These are phyloP conservation scores for Mycena galopus DNA, from an alignment of 768 basidiomycete species.

Conservation along the genomic window DNA sequence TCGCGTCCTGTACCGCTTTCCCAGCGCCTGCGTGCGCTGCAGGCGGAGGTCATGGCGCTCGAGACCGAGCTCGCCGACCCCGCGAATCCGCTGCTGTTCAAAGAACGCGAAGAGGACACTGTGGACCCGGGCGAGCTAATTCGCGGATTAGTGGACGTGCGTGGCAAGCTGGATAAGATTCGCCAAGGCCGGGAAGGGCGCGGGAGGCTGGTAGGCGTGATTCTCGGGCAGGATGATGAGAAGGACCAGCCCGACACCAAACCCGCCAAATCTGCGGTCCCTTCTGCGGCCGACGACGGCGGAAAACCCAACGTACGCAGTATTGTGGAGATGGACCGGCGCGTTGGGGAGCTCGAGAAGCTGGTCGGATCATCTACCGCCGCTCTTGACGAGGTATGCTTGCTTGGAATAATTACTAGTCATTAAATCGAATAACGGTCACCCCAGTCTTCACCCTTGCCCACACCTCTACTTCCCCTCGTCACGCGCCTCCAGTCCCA, in stretches of 20 bases:
- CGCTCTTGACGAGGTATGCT: conserved; percentile 83
- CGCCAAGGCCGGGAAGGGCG: conserved; percentile 75
- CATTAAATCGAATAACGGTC: neutral
- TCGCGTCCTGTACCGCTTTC: conserved; percentile 63
- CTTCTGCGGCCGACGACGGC: conserved; percentile 29
- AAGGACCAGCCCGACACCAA: conserved; percentile 17
- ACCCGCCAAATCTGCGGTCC: neutral
- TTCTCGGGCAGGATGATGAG: conserved; percentile 55
- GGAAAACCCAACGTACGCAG: conserved; percentile 58
- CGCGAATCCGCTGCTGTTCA: conserved; percentile 74
- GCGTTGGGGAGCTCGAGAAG: conserved; percentile 87
- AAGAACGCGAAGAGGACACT: conserved; percentile 69
- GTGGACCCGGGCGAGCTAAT: conserved; percentile 84
- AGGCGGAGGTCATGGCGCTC: conserved; percentile 82
- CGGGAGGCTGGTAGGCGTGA: conserved; percentile 70
- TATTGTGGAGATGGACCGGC: conserved; percentile 83
- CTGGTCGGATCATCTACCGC: conserved; percentile 86
- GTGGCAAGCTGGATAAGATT: conserved; percentile 76
- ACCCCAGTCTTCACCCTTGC: conserved; percentile 74
- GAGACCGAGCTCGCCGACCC: conserved; percentile 89
- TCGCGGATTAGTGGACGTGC: conserved; percentile 81
- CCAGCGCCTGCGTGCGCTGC: conserved; percentile 73
- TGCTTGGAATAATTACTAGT: neutral
- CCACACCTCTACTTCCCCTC: conserved; percentile 85
- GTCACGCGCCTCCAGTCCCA: conserved; percentile 88